Conservation (phyloP, 306 rosid genomes). For the Prunus dulcis region DNA sequence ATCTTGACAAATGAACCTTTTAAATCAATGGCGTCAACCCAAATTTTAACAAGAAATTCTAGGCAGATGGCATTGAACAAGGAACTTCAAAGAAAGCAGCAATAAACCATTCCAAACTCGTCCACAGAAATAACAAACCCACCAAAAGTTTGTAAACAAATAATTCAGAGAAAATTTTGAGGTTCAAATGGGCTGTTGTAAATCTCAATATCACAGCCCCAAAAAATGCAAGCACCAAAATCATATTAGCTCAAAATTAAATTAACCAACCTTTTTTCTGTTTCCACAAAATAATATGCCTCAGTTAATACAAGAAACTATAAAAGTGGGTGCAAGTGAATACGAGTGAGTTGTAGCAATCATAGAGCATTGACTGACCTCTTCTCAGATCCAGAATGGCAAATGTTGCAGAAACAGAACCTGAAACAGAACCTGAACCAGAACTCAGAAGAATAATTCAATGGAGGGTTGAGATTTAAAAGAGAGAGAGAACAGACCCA, state of each 20-base stretch:
- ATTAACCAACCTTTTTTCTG: background rate
- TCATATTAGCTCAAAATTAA: background rate
- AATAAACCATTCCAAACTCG: background rate
- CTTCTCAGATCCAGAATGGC: slow-evolving; percentile 29
- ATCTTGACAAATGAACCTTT: background rate
- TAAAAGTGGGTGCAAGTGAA: background rate
- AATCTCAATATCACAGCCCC: background rate
- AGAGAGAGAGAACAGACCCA: background rate
- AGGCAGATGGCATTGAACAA: background rate
- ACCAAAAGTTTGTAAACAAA: background rate
- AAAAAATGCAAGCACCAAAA: background rate
- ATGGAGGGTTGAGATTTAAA: background rate
- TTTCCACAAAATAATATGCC: background rate
- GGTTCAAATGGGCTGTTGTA: background rate
- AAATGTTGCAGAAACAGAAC: slow-evolving; percentile 7
- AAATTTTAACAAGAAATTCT: background rate
- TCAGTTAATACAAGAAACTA: background rate
- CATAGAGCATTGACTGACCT: slow-evolving; percentile 15
- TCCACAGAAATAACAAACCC: background rate
- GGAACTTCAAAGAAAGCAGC: background rate
- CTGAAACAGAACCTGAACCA: slow-evolving; percentile 15
- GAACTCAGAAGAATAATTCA: background rate
- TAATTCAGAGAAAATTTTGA: background rate
- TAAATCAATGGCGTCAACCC: background rate
- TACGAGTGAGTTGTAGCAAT: background rate